Percentiles rank a stretch among this genome's conserved stretches.
These are phyloP conservation scores for Penicillium brasilianum DNA, from an alignment of 2,329 filamentous ascomycete species.

Conservation along the genomic window DNA sequence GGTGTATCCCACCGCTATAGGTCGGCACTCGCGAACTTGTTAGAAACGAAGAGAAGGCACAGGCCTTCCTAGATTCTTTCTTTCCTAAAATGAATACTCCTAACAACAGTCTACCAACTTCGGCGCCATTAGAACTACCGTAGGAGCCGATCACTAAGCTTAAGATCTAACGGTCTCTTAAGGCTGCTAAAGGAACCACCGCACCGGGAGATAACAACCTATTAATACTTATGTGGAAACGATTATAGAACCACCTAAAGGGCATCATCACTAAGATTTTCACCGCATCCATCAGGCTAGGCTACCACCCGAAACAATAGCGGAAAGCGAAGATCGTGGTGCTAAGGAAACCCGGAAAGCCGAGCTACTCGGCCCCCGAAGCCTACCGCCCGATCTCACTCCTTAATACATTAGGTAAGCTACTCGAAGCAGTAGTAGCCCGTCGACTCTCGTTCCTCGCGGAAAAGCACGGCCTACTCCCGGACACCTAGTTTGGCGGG, in stretches of 20 bases:
- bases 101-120: neutral
- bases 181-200: constrained; percentile 21
- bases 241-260: constrained; percentile 5
- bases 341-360: constrained; percentile 33
- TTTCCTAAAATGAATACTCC: constrained; percentile 17
- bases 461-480: constrained; percentile 20
- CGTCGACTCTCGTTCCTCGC: constrained; percentile 18
- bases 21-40: neutral
- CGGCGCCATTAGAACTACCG: constrained; percentile 10
- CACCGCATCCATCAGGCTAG: constrained; percentile 12
- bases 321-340: constrained; percentile 28
- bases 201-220: constrained; percentile 28
- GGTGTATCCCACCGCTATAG: neutral
- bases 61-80: constrained; percentile 9
- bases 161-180: constrained; percentile 16
- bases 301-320: constrained; percentile 28
- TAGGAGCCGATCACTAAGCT: constrained; percentile 16
- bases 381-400: constrained; percentile 36
- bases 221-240: constrained; percentile 26
- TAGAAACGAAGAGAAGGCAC: neutral
- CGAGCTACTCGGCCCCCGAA: constrained; percentile 31
- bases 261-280: constrained; percentile 13
- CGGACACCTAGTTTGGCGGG: constrained; percentile 23
- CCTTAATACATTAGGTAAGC: constrained; percentile 31
- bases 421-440: constrained; percentile 27